These are phyloP conservation scores for Nigrograna mackinnonii DNA, from an alignment of 2,329 filamentous ascomycete genomes.

Conservation along the genomic window DNA sequence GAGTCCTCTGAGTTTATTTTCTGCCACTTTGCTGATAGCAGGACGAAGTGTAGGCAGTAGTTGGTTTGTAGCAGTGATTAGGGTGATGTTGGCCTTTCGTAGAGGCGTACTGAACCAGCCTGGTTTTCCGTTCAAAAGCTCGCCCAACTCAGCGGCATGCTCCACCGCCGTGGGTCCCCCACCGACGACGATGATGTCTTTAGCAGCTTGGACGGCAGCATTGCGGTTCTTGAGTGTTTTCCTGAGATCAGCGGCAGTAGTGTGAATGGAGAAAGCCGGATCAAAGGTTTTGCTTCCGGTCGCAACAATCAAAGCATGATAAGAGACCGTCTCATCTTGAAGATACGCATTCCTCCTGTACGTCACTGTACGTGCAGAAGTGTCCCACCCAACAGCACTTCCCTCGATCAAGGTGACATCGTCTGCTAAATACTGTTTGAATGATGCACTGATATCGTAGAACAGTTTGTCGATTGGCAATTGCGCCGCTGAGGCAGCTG, in stretches of 20 bases:
- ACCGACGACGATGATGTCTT: conserved; percentile 52
- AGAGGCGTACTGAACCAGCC: conserved; percentile 37
- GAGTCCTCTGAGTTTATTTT: conserved; percentile 49
- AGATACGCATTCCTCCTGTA: conserved; percentile 37
- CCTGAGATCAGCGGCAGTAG: conserved; percentile 21
- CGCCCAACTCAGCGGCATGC: conserved; percentile 53
- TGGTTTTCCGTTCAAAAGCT: conserved; percentile 44
- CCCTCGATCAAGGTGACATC: conserved; percentile 57
- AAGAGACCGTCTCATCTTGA: conserved; percentile 42
- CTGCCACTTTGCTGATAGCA: conserved; percentile 46
- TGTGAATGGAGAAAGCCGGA: conserved; percentile 49
- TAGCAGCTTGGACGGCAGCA: conserved; percentile 38
- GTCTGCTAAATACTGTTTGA: conserved; percentile 53
- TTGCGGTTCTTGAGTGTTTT: conserved; percentile 41
- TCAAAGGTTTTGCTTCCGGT: conserved; percentile 55
- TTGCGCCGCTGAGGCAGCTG: conserved; percentile 52
- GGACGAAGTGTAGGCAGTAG: conserved; percentile 48
- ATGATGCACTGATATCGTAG: conserved; percentile 52
- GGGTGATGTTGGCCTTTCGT: conserved; percentile 46
- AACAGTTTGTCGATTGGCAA: conserved; percentile 54
- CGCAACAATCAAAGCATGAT: conserved; percentile 60
- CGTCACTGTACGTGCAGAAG: conserved; percentile 46
- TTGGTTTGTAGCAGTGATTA: conserved; percentile 46
- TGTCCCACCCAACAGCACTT: conserved; percentile 52
- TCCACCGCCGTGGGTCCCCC: conserved; percentile 55